Conservation (phyloP, 2,329 filamentous ascomycete genomes). For the Arachnopeziza araneosa region DNA sequence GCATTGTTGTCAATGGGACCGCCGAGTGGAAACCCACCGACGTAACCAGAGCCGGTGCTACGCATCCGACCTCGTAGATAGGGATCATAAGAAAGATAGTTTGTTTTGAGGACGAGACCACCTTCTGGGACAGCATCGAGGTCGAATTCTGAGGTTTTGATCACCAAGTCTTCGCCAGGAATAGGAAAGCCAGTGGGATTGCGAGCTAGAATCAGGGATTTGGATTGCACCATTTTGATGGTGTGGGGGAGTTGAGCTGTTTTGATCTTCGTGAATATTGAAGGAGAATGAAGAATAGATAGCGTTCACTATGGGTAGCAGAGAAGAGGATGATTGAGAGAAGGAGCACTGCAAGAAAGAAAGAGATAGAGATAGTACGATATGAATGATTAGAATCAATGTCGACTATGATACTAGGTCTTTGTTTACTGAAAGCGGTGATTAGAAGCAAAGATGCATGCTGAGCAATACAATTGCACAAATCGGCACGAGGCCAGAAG, state of each 20-base stretch:
- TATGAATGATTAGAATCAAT: background rate
- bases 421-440: background rate
- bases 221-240: conserved; percentile 50
- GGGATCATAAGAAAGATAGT: conserved; percentile 74
- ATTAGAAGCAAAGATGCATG: background rate
- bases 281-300: background rate
- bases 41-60: conserved; percentile 32
- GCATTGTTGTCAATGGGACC: conserved; percentile 52
- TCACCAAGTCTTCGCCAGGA: conserved; percentile 61
- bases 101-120: conserved; percentile 61
- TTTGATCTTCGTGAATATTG: too few species aligned
- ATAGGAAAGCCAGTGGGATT: conserved; percentile 61
- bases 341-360: background rate
- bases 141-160: conserved; percentile 65
- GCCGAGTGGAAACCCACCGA: conserved; percentile 50
- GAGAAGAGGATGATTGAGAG: background rate
- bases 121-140: conserved; percentile 53
- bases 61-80: conserved; percentile 80
- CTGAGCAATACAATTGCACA: background rate
- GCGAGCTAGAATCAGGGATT: conserved; percentile 66
- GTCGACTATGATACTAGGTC: background rate
- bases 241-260: background rate
- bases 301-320: too few species aligned
- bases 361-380: background rate
- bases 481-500: background rate